Conservation (phyloP, 2,329 filamentous ascomycete species). For the Nigrospora oryzae region DNA sequence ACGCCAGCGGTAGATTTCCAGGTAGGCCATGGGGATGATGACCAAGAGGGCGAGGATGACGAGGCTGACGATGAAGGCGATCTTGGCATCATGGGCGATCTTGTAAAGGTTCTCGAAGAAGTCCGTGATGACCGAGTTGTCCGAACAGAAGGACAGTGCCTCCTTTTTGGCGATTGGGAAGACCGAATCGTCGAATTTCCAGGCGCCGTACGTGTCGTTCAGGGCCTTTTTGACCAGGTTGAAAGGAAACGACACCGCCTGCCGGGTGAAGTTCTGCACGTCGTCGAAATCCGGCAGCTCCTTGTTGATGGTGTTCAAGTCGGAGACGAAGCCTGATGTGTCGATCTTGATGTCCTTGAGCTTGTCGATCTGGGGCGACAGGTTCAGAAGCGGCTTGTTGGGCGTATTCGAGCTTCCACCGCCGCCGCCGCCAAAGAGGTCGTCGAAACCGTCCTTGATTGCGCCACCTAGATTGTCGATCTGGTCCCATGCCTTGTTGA, state of each 20-base stretch:
- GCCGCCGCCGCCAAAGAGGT: constrained; percentile 24
- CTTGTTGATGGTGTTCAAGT: constrained; percentile 63
- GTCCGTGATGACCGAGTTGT: constrained; percentile 69
- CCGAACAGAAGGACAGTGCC: constrained; percentile 77
- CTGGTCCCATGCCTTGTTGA: constrained; percentile 39
- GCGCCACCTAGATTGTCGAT: constrained; percentile 37
- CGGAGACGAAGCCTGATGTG: constrained; percentile 57
- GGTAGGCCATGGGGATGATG: constrained; percentile 71
- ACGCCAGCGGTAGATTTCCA: constrained; percentile 72
- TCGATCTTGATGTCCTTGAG: constrained; percentile 63
- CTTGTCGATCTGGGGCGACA: constrained; percentile 54
- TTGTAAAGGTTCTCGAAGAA: constrained; percentile 72
- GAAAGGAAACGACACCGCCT: constrained; percentile 71
- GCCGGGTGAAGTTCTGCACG: constrained; percentile 73
- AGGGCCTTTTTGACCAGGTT: constrained; percentile 67
- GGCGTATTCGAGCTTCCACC: constrained; percentile 8
- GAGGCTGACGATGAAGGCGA: constrained; percentile 69
- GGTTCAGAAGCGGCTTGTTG: constrained; percentile 34
- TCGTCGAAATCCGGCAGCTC: constrained; percentile 77
- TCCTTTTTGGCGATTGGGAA: constrained; percentile 83
- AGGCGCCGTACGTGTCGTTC: constrained; percentile 61
- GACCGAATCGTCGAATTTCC: constrained; percentile 66
- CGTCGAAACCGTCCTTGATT: constrained; percentile 2
- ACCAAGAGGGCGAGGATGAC: constrained; percentile 61
- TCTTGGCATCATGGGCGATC: constrained; percentile 60